A percentile compares a stretch with the other conserved stretches of the same genome.
These are phyloP conservation scores for Boechera divaricarpa DNA, from an alignment of 345 rosid species.

Conservation along the genomic window DNA sequence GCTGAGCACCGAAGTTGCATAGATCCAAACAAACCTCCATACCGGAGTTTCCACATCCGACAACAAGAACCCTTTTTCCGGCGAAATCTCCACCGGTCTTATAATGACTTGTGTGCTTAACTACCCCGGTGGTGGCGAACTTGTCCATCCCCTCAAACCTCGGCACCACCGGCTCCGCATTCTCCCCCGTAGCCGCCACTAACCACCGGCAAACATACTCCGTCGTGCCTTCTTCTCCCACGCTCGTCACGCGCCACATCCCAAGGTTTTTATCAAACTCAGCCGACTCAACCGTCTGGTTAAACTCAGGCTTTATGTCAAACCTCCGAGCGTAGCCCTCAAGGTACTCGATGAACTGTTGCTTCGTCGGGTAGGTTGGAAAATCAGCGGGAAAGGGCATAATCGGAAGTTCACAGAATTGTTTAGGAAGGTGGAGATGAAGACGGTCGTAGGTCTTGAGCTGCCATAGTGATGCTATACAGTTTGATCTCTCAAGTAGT, in stretches of 20 bases:
- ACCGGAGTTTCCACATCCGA: conserved; percentile 97
- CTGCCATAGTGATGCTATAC: conserved; percentile 87
- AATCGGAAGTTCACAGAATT: conserved; percentile 80
- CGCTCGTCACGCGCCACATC: conserved; percentile 65
- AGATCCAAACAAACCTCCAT: conserved; percentile 99
- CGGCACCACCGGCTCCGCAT: conserved; percentile 83
- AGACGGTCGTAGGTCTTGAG: conserved; percentile 78
- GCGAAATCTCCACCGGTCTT: conserved; percentile 69
- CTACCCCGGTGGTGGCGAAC: conserved; percentile 54
- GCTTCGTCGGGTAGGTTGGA: conserved; percentile 78
- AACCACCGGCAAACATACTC: conserved; percentile 74
- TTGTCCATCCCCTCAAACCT: conserved; percentile 67
- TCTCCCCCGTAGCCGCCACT: conserved; percentile 94
- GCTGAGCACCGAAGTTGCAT: conserved; percentile 70
- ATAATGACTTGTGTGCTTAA: conserved; percentile 70
- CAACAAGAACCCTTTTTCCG: conserved; percentile 79
- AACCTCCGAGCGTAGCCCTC: conserved; percentile 56
- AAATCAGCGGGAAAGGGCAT: conserved; percentile 62
- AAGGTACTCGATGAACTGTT: conserved; percentile 70
- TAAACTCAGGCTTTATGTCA: conserved; percentile 59
- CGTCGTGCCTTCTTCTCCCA: conserved; percentile 35
- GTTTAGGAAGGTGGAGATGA: conserved; percentile 79
- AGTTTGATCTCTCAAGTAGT: conserved; percentile 71
- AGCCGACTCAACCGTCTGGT: conserved; percentile 57
- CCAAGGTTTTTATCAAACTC: conserved; percentile 54